phyloP scores from a whole-genome alignment of 495 filamentous ascomycete species.

The Penicillium angulare region DNA sequence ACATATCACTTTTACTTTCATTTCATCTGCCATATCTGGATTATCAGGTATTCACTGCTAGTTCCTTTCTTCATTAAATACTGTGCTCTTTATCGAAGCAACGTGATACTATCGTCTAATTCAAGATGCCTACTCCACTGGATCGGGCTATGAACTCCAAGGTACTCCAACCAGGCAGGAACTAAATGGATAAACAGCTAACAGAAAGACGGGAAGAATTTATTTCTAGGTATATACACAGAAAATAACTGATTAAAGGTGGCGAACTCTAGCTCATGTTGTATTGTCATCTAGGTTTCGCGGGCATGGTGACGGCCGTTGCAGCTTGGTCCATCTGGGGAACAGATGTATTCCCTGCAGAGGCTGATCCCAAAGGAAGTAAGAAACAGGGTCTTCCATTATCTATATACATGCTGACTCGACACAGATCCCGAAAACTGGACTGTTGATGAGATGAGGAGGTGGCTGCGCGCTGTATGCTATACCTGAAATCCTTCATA shows the following conservation, averaged over 20 bases:
- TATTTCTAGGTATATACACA: slow-evolving; percentile 53
- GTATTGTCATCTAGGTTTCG: slow-evolving; percentile 50
- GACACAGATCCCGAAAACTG: slow-evolving; percentile 61
- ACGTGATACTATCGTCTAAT: background rate
- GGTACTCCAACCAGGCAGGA: slow-evolving; percentile 44
- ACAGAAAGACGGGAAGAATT: slow-evolving; percentile 38
- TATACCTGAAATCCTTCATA: background rate
- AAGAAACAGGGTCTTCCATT: slow-evolving; percentile 10
- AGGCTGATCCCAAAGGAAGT: slow-evolving; percentile 75
- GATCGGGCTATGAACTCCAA: slow-evolving; percentile 78
- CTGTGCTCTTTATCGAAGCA: too few relatives aligned
- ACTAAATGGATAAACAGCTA: slow-evolving; percentile 6
- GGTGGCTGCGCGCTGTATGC: slow-evolving; percentile 76
- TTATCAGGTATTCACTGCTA: background rate
- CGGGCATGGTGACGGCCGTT: slow-evolving; percentile 79
- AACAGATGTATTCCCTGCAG: slow-evolving; percentile 70
- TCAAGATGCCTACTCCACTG: slow-evolving; percentile 64
- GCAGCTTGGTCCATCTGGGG: slow-evolving; percentile 84
- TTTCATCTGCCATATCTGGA: background rate
- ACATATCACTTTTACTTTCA: slow-evolving; percentile 4
- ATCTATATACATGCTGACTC: slow-evolving; percentile 9
- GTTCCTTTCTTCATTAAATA: background rate
- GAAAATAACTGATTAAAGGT: background rate
- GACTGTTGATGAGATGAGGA: slow-evolving; percentile 67
- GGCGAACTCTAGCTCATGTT: slow-evolving; percentile 10